These are phyloP conservation scores for Syzygium malaccense DNA, from an alignment of 441 rosid genomes.

Conservation along the genomic window DNA sequence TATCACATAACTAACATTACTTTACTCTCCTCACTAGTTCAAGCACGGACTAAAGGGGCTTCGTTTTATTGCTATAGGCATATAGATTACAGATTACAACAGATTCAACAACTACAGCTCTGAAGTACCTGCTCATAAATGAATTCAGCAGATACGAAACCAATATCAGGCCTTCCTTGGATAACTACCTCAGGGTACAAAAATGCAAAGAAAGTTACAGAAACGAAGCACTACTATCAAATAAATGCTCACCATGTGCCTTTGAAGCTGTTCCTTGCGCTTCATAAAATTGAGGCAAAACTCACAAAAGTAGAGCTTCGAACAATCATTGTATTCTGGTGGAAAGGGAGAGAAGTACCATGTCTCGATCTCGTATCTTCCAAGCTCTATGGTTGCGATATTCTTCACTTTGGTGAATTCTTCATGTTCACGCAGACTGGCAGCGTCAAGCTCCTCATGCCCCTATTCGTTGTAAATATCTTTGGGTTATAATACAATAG, in stretches of 20 bases:
- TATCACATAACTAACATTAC: neutral
- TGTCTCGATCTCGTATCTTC: conserved; percentile 98
- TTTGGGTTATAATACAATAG: neutral
- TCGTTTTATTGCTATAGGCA: neutral
- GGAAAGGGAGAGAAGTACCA: conserved; percentile 99
- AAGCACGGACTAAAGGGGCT: neutral
- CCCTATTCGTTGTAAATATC: conserved; percentile 32
- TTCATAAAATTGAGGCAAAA: conserved; percentile 99
- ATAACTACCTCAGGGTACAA: neutral
- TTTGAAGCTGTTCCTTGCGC: conserved; percentile 98
- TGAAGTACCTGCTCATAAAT: neutral
- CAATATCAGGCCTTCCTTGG: neutral
- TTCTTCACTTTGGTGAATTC: conserved; percentile 99
- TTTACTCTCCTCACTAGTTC: neutral
- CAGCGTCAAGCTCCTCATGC: conserved; percentile 99
- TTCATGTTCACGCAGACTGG: conserved; percentile 98
- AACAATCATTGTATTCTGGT: conserved; percentile 90
- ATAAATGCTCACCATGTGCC: conserved; percentile 85
- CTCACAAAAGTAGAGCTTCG: conserved; percentile 98
- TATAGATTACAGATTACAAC: neutral
- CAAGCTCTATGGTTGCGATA: conserved; percentile 97
- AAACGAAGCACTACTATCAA: neutral
- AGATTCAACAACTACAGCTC: neutral
- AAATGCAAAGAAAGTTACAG: neutral
- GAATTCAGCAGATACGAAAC: neutral